Conservation (phyloP, 192 early-diverging fungal species). For the Linnemannia exigua region DNA sequence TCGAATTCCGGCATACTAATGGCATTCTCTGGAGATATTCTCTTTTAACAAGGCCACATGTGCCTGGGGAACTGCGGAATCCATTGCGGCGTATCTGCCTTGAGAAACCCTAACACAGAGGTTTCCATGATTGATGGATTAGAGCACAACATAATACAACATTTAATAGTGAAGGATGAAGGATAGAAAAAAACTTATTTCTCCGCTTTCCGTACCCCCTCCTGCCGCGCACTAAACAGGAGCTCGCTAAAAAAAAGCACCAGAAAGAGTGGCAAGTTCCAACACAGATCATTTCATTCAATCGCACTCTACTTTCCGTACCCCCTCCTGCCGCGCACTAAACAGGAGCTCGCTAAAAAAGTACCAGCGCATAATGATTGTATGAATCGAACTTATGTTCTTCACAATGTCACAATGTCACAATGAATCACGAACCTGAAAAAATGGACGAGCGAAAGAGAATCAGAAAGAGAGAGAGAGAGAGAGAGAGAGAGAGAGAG, state of each 20-base stretch:
- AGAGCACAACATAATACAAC: neutral
- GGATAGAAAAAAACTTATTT: slow-evolving; percentile 2
- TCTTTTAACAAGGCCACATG: slow-evolving; percentile 22
- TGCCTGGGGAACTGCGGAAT: slow-evolving; percentile 21
- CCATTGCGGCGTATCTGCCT: slow-evolving; percentile 10
- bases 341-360: slow-evolving; percentile 31
- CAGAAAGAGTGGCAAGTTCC: too few species aligned
- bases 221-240: slow-evolving; percentile 27
- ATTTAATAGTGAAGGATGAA: neutral
- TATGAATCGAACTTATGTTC: too few species aligned
- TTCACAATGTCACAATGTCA: too few species aligned
- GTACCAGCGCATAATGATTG: slow-evolving; percentile 1
- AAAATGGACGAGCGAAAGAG: too few species aligned
- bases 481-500: too few species aligned
- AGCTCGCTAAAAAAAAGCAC: slow-evolving; percentile 32
- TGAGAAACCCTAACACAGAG: slow-evolving; percentile 14
- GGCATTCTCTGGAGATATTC: neutral
- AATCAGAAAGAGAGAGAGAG: too few species aligned
- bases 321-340: slow-evolving; percentile 29
- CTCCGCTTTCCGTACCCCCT: slow-evolving; percentile 32
- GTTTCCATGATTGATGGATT: neutral
- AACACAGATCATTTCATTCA: too few species aligned
- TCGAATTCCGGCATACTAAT: slow-evolving; percentile 14
- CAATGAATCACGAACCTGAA: too few species aligned
- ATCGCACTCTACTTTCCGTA: too few species aligned